A percentile compares a stretch with the other conserved stretches of the same genome.
These are phyloP conservation scores for Solanum corneliomulleri DNA, from an alignment of 257 asterid genomes.

Conservation along the genomic window DNA sequence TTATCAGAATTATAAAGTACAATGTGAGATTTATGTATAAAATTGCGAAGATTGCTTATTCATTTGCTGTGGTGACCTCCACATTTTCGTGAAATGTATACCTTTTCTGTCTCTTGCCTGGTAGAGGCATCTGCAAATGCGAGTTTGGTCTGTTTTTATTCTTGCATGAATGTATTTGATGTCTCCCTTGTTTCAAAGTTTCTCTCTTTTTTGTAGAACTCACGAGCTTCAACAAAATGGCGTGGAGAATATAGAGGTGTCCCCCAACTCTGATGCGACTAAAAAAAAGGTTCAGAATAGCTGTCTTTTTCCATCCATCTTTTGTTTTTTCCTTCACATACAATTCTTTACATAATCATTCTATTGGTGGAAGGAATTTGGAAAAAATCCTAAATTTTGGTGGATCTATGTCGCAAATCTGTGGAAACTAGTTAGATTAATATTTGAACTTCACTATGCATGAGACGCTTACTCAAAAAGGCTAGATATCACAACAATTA, in stretches of 20 bases:
- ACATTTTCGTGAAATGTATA: background rate
- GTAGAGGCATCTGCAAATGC: background rate
- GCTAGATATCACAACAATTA: background rate
- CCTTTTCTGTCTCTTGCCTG: background rate
- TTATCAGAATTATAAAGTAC: background rate
- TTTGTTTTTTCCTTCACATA: background rate
- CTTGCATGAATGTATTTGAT: background rate
- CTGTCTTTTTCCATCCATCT: background rate
- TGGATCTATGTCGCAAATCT: background rate
- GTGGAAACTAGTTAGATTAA: background rate
- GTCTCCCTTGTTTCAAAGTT: background rate
- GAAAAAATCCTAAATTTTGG: background rate
- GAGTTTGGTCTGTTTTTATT: background rate
- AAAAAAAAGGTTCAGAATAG: slow-evolving; percentile 35
- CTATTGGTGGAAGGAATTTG: background rate
- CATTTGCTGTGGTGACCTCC: background rate
- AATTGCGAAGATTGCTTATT: background rate
- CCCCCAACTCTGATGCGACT: slow-evolving; percentile 19
- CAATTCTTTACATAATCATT: background rate
- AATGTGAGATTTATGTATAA: background rate
- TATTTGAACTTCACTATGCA: background rate
- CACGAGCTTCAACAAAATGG: slow-evolving; percentile 28
- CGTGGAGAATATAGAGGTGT: slow-evolving; percentile 20
- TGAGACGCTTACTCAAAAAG: background rate
- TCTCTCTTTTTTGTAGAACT: slow-evolving; percentile 24